Evolutionary conservation across 2,329 filamentous ascomycete species (phyloP).

Genomic region (Stachybotrys chartarum): DNA sequence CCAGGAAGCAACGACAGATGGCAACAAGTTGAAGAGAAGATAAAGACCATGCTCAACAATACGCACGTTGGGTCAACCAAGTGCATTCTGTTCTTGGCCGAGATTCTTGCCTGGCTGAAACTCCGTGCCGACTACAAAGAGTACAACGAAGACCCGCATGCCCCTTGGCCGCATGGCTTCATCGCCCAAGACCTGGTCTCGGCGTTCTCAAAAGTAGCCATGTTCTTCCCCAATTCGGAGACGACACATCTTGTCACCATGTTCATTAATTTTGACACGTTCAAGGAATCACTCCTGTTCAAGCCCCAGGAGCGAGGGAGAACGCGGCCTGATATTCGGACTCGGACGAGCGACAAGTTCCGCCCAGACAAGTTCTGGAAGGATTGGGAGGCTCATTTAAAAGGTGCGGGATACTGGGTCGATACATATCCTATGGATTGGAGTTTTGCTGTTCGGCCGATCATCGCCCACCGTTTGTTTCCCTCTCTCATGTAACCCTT

Average conservation of each 20-base stretch:
- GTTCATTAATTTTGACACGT: slow-evolving; percentile 10
- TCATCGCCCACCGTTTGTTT: slow-evolving; percentile 13
- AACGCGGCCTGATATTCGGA: slow-evolving; percentile 12
- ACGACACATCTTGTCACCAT: slow-evolving; percentile 6
- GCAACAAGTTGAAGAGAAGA: slow-evolving; percentile 8
- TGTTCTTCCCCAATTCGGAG: slow-evolving; percentile 16
- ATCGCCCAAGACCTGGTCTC: slow-evolving; percentile 15
- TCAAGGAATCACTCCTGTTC: slow-evolving; percentile 13
- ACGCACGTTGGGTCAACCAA: slow-evolving; percentile 7
- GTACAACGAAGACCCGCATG: slow-evolving; percentile 7
- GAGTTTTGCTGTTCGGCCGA: slow-evolving; percentile 17
- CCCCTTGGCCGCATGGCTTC: slow-evolving; percentile 17
- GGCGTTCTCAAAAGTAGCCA: slow-evolving; percentile 15
- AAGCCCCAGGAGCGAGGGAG: slow-evolving; percentile 11
- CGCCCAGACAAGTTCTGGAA: slow-evolving; percentile 13
- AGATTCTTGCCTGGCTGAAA: slow-evolving; percentile 14
- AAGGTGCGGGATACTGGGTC: slow-evolving; percentile 6
- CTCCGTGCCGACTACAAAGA: slow-evolving; percentile 10
- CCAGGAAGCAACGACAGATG: slow-evolving; percentile 13
- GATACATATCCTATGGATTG: slow-evolving; percentile 18
- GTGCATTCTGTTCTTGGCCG: slow-evolving; percentile 15
- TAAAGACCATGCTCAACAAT: slow-evolving; percentile 9
- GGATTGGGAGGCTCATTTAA: slow-evolving; percentile 12
- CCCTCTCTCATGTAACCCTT: too few species aligned
- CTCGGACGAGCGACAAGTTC: slow-evolving; percentile 15